Percentiles rank a stretch among this genome's conserved stretches.
Evolutionary conservation across 1,284 basidiomycete genomes (phyloP).

Genomic region (Malassezia sp.): DNA sequence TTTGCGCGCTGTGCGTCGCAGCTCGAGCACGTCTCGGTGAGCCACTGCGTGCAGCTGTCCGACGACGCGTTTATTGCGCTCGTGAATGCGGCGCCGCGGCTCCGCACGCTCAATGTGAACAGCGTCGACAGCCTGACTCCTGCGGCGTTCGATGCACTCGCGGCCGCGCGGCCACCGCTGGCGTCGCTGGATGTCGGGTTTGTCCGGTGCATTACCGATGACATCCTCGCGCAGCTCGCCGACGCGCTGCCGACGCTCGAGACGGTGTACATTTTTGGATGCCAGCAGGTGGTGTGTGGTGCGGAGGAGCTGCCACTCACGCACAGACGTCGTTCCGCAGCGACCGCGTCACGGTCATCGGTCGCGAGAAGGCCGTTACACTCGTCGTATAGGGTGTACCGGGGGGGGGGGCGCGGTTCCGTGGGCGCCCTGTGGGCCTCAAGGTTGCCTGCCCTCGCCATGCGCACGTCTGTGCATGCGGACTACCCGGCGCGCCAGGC

Average conservation of each 20-base stretch:
- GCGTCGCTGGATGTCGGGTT: slow-evolving; percentile 69
- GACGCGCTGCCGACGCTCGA: slow-evolving; percentile 23
- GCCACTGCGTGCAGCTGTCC: slow-evolving; percentile 50
- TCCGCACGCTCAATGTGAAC: slow-evolving; percentile 57
- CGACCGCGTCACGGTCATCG: slow-evolving; percentile 29
- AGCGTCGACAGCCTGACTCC: slow-evolving; percentile 55
- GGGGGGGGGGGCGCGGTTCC: too few species aligned
- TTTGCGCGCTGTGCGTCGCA: slow-evolving; percentile 38
- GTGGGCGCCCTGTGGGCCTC: too few species aligned
- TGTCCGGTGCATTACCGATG: slow-evolving; percentile 74
- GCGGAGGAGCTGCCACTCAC: too few species aligned
- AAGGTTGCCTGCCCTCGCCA: too few species aligned
- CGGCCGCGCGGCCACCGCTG: slow-evolving; percentile 47
- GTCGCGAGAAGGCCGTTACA: slow-evolving; percentile 19
- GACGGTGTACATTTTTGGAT: slow-evolving; percentile 44
- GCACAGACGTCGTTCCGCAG: slow-evolving; percentile 1
- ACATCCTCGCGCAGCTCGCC: slow-evolving; percentile 61
- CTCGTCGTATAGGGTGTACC: too few species aligned
- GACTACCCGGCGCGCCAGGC: not conserved
- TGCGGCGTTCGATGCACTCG: slow-evolving; percentile 52
- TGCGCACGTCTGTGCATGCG: too few species aligned
- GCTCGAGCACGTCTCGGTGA: slow-evolving; percentile 34
- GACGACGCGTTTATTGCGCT: slow-evolving; percentile 57
- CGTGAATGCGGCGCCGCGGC: slow-evolving; percentile 12
- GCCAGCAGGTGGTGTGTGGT: slow-evolving; percentile 36